Evolutionary conservation across 441 rosid genomes (phyloP).

Genomic region (Melastoma candidum): DNA sequence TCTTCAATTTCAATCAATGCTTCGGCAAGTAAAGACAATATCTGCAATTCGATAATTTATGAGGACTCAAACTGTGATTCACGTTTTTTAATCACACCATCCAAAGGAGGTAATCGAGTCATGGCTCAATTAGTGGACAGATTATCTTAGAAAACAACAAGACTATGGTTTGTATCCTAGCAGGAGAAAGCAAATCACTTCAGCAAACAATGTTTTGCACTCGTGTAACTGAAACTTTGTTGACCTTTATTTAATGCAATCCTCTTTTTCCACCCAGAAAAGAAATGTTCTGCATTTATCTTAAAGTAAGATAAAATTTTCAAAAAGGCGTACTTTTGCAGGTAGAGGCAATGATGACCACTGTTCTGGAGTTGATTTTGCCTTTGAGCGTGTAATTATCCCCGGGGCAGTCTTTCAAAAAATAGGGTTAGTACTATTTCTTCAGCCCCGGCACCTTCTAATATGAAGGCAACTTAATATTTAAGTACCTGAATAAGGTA

Average conservation of each 20-base stretch:
- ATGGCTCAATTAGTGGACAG: too few relatives aligned
- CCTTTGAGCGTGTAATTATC: slow-evolving; percentile 87
- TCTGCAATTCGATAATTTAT: slow-evolving; percentile 31
- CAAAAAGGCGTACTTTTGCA: slow-evolving; percentile 45
- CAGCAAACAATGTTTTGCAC: background rate
- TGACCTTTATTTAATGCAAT: background rate
- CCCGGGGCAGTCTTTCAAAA: slow-evolving; percentile 48
- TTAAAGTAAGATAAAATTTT: slow-evolving; percentile 6
- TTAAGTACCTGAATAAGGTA: slow-evolving; percentile 47
- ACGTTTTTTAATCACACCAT: background rate
- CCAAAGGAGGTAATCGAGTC: background rate
- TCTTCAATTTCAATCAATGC: slow-evolving; percentile 76
- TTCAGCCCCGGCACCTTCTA: slow-evolving; percentile 10
- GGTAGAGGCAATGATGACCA: slow-evolving; percentile 79
- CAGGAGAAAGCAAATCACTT: too few relatives aligned
- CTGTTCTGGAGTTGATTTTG: slow-evolving; percentile 71
- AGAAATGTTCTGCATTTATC: background rate
- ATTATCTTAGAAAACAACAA: too few relatives aligned
- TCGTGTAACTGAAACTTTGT: too few relatives aligned
- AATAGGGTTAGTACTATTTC: slow-evolving; percentile 1
- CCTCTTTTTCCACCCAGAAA: background rate
- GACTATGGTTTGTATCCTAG: too few relatives aligned
- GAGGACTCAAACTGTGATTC: background rate
- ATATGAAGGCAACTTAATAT: slow-evolving; percentile 7
- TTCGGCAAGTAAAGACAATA: slow-evolving; percentile 70